Evolutionary conservation across 257 asterid species (phyloP), one percentile per base, ranked within the genome.

Genomic region (Ballota nigra): DNA sequence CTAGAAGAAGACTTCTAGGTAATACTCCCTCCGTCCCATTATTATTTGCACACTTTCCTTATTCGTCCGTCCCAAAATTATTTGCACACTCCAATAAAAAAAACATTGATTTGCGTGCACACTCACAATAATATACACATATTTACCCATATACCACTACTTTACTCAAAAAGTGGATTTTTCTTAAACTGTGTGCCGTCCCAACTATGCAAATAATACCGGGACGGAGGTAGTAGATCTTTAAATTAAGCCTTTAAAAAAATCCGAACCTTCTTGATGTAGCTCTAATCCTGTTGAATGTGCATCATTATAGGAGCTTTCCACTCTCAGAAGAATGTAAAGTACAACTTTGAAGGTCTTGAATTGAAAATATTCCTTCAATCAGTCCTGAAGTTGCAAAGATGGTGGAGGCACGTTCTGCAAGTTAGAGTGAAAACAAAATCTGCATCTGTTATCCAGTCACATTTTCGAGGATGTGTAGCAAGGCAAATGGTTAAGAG

Each of bases 1-100:
- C 83, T 68, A 84, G 96, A 84, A 91, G 84, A 81, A 83, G 91
- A 82, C 84, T 86, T 79, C 69, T 85, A 60, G 96, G 97, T 89
- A 74, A 63, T 12, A n/a, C n/a, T n/a, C n/a, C n/a, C n/a, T n/a
- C n/a, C n/a, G n/a, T n/a, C n/a, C n/a, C n/a, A n/a, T n/a, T n/a
- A n/a, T n/a, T n/a, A n/a, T n/a, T n/a, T n/a, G n/a, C n/a, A n/a
- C n/a, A n/a, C n/a, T n/a, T n/a, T n/a, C n/a, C n/a, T n/a, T n/a
- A n/a, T n/a, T n/a, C n/a, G n/a, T n/a, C n/a, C n/a, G n/a, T n/a
- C n/a, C n/a, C n/a, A n/a, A n/a, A n/a, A n/a, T n/a, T n/a, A n/a
- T n/a, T n/a, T n/a, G n/a, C n/a, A n/a, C n/a, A n/a, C n/a, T n/a
- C n/a, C n/a, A n/a, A n/a, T n/a, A n/a, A n/a, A n/a, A n/a, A n/a